Conservation (phyloP, 1,284 basidiomycete species). For the Naganishia albida region DNA sequence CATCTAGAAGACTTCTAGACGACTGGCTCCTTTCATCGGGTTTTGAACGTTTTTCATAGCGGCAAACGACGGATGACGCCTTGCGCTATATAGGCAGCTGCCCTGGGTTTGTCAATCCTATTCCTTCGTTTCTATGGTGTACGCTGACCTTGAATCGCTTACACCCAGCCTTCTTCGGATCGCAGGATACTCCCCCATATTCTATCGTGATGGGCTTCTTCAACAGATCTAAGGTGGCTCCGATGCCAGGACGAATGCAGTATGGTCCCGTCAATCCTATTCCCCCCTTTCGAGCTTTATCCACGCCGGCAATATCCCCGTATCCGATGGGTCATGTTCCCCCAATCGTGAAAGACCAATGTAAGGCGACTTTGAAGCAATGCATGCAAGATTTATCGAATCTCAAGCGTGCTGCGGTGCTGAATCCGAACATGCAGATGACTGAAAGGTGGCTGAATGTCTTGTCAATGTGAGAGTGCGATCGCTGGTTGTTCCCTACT, state of each 20-base stretch:
- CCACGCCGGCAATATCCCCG: slow-evolving; percentile 2
- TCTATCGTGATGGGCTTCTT: slow-evolving; percentile 13
- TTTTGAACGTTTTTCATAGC: neutral
- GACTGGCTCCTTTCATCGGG: neutral
- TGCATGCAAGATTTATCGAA: slow-evolving; percentile 15
- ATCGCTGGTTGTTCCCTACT: neutral
- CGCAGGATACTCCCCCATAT: no score
- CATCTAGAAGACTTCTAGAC: neutral
- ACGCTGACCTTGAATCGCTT: no score
- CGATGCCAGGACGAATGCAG: neutral
- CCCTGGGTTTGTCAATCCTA: neutral
- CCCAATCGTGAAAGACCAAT: slow-evolving; percentile 7
- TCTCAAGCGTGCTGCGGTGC: slow-evolving; percentile 3
- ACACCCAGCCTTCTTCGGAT: no score
- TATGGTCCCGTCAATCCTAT: neutral
- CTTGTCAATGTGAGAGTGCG: neutral
- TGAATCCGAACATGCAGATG: slow-evolving; percentile 12
- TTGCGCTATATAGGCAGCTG: neutral
- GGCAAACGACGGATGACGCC: neutral
- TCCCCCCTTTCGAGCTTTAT: slow-evolving; percentile 10
- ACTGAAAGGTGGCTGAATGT: slow-evolving; percentile 13
- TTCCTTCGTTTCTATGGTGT: no score
- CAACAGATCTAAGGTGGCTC: slow-evolving; percentile 1
- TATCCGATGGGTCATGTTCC: slow-evolving; percentile 18
- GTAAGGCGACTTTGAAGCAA: neutral